These are phyloP conservation scores for Cryomyces minteri DNA, from an alignment of 495 filamentous ascomycete genomes.

Conservation along the genomic window DNA sequence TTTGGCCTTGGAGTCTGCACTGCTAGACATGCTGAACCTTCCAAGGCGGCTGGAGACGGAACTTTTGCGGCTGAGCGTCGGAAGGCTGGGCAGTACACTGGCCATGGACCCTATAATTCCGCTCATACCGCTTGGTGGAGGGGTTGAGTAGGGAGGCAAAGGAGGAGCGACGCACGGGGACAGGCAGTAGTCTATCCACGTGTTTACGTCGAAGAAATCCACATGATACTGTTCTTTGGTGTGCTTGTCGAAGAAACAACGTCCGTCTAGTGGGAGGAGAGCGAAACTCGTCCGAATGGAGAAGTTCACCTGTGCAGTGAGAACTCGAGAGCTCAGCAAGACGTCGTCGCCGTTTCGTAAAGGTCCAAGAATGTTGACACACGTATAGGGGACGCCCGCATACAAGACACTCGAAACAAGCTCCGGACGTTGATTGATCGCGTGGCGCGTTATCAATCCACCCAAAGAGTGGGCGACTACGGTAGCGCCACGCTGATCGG, in stretches of 20 bases:
- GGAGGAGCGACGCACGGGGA: slow-evolving; percentile 57
- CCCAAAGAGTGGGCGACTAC: slow-evolving; percentile 85
- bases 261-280: slow-evolving; percentile 73
- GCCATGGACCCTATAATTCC: slow-evolving; percentile 26
- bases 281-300: slow-evolving; percentile 72
- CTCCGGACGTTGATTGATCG: slow-evolving; percentile 72
- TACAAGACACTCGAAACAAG: slow-evolving; percentile 78
- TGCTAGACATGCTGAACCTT: not conserved
- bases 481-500: slow-evolving; percentile 43
- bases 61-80: slow-evolving; percentile 10
- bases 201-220: slow-evolving; percentile 65
- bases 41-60: slow-evolving; percentile 5
- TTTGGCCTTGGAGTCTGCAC: slow-evolving; percentile 6
- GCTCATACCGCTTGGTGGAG: slow-evolving; percentile 13
- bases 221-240: slow-evolving; percentile 68
- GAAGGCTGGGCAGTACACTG: slow-evolving; percentile 11
- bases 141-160: slow-evolving; percentile 24
- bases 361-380: slow-evolving; percentile 82
- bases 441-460: slow-evolving; percentile 77
- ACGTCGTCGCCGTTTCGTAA: slow-evolving; percentile 84
- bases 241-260: slow-evolving; percentile 70
- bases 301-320: slow-evolving; percentile 92
- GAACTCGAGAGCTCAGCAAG: slow-evolving; percentile 69
- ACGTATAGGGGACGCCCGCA: slow-evolving; percentile 68
- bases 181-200: slow-evolving; percentile 63